A percentile compares a stretch with the other conserved stretches of the same genome.
Conservation (phyloP, 108 stramenopile genomes). For the Seminavis robusta region DNA sequence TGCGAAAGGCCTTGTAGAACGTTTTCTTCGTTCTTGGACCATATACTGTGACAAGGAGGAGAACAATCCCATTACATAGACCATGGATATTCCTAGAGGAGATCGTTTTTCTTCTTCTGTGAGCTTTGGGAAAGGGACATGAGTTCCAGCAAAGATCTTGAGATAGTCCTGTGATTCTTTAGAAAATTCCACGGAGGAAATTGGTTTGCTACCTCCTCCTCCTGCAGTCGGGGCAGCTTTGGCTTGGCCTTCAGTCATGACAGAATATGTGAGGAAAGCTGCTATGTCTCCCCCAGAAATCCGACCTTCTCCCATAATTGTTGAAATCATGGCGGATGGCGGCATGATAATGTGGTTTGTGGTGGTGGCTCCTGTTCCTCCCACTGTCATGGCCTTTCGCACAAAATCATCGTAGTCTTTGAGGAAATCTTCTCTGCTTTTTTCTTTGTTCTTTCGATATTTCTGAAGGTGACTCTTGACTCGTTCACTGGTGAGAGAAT, state of each 20-base stretch:
- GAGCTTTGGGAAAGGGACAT: conserved; percentile 31
- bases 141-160: conserved; percentile 24
- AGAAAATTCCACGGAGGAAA: background rate
- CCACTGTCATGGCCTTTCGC: conserved; percentile 15
- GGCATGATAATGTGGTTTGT: background rate
- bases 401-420: conserved; percentile 36
- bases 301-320: conserved; percentile 7
- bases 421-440: conserved; percentile 38
- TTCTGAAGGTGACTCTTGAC: conserved; percentile 58
- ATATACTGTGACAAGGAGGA: conserved; percentile 35
- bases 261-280: conserved; percentile 36
- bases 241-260: conserved; percentile 13
- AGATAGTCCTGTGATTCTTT: conserved; percentile 19
- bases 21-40: conserved; percentile 19
- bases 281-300: conserved; percentile 41
- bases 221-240: background rate
- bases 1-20: no score
- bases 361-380: conserved; percentile 7
- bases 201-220: no score
- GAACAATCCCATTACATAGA: conserved; percentile 34
- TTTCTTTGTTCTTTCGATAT: conserved; percentile 41
- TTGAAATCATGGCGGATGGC: background rate
- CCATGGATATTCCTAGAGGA: conserved; percentile 36
- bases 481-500: conserved; percentile 39
- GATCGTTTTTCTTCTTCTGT: conserved; percentile 47